Evolutionary conservation across 208 protist species (phyloP), one percentile per base, ranked within the genome.

Genomic region (Jaenimonas drosophilae): DNA sequence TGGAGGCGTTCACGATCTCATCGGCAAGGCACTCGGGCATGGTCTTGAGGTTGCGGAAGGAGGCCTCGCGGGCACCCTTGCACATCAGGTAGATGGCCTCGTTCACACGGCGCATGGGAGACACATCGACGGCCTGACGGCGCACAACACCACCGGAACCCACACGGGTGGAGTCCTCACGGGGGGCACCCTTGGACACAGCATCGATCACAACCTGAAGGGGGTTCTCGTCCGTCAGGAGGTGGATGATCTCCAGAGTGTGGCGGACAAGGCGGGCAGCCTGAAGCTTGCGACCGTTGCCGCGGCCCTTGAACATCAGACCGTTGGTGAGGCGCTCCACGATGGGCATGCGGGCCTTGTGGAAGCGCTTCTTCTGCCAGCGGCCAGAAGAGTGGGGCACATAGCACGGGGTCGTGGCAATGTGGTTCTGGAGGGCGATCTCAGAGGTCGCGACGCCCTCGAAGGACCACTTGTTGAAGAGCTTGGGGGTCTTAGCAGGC

Each of bases 221-320:
- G 61, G 98, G 98, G 93, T 99, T 99, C 64, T 96, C 62, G 49
- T 98, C 97, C 31, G 98, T 99, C 57, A 98, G 63, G 25, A 99
- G 81, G 86, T 99, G 80, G 73, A 99, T 98, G 65, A 99, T 96
- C 64, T 99, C 98, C 58, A 99, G 98, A 25, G 95, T 87, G 72
- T 99, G 91, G 67, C 98, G 91, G 53, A 99, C 76, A 59, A 99
- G 97, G 59, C 96, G 91, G 43, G 98, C 86, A 48, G 98, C 96
- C 90, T 99, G 95, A 28, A 99, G 58, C 92, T 99, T 99, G 86
- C 99, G 99, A 70, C 98, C 98, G 79, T 98, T 99, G 77, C 99
- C 99, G 64, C 98, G 90, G 43, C 97, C 98, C 76, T 98, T 95
- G 87, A 98, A 97, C 97, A 99, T 99, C 34, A 99, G 64, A 49